These are phyloP conservation scores for Solanum medicagineum DNA, from an alignment of 257 asterid species.

Conservation along the genomic window DNA sequence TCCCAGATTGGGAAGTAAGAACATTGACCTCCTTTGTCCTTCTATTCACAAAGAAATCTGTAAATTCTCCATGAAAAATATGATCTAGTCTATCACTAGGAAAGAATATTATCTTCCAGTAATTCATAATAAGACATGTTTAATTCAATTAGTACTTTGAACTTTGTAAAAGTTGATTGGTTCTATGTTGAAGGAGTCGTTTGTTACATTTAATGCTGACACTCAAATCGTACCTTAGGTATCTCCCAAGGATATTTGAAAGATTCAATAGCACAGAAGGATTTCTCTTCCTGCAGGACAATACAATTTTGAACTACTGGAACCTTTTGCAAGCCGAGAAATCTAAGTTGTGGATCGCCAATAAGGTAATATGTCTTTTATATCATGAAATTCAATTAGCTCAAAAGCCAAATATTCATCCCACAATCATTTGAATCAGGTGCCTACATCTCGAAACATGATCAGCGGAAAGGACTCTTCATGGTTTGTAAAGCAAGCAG, in stretches of 20 bases:
- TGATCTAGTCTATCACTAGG: neutral
- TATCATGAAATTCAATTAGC: neutral
- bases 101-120: neutral
- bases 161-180: neutral
- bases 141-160: neutral
- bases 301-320: constrained; percentile 34
- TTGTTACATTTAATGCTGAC: neutral
- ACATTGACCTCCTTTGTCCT: neutral
- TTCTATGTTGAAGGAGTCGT: neutral
- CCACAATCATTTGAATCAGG: neutral
- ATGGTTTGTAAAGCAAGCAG: constrained; percentile 30
- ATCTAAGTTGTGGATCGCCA: constrained; percentile 38
- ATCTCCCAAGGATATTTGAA: constrained; percentile 17
- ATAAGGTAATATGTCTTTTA: constrained; percentile 17
- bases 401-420: neutral
- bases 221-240: constrained; percentile 5
- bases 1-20: neutral
- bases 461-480: constrained; percentile 5
- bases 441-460: constrained; percentile 12
- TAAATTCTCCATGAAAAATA: neutral
- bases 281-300: constrained; percentile 29
- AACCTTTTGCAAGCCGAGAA: constrained; percentile 28
- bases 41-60: neutral
- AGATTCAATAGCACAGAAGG: constrained; percentile 24
- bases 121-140: neutral